Base-by-base conservation (phyloP, 1,139 yeast genomes). In the Debaryomyces nepalensis region DNA sequence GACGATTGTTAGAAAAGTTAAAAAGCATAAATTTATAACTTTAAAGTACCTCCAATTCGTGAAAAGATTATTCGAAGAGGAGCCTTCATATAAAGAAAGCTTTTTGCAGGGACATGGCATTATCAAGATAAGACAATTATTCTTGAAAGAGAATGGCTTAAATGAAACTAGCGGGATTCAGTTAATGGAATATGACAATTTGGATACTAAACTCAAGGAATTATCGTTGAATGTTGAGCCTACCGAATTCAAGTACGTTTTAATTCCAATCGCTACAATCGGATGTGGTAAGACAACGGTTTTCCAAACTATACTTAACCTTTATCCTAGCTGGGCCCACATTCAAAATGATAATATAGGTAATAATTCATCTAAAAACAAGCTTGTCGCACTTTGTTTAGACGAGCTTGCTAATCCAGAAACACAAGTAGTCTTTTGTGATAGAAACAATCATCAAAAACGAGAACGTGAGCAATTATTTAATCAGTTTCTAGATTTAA, bases 231-330 rank as follows among this genome's bases (percentile, higher is more conserved):
- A 43, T 5, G 26, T 43, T 12, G 46, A 44, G 6, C 44, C 41
- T 6, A 37, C 31, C 4, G 30, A 33, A 15, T 44, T 37, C 8
- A 82, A 81, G 54, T 88, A 80, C 55, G 75, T 87, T 0, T 55
- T 95, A 1, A 77, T 90, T 1, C 95, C 98, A 0, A 81, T 91
- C 10, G 90, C 98, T 0, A 89, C 97, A 0, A 79, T 93, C 39
- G 99, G 98, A 0, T 89, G 97, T 61, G 99, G 99, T 6, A 95
- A 95, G 59, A 90, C 98, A 0, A 89, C 97, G 0, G 78, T 88
- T 0, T 80, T 89, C 3, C 62, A 77, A 36, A 83, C 93, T 0
- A 65, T 93, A 33, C 52, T 59, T 0, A 59, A 73, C 7, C 58
- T 91, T 20, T 84, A 71, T 43, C 81, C 85, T 0, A 64, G 68